A percentile compares a stretch with the other conserved stretches of the same genome.
Evolutionary conservation across 495 filamentous ascomycete species (phyloP).

Genomic region (Collariella sp.): DNA sequence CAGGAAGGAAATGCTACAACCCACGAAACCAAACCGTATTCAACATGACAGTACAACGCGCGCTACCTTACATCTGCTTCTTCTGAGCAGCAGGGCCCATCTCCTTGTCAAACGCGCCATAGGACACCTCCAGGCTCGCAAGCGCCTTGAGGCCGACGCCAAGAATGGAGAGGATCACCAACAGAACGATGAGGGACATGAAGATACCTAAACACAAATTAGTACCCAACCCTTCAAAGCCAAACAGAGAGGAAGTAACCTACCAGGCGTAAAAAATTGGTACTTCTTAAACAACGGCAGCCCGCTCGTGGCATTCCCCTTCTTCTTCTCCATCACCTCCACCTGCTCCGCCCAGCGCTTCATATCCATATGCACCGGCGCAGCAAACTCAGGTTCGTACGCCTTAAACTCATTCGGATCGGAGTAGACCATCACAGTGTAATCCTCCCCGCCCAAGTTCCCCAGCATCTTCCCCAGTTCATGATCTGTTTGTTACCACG

Average conservation of each 20-base stretch:
- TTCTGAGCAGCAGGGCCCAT: slow-evolving; percentile 79
- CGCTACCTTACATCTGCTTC: slow-evolving; percentile 54
- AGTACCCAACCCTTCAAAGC: background rate
- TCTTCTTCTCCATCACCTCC: slow-evolving; percentile 9
- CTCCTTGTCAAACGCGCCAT: slow-evolving; percentile 94
- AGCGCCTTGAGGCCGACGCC: slow-evolving; percentile 69
- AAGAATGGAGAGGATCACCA: slow-evolving; percentile 66
- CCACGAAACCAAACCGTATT: background rate
- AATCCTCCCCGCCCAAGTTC: slow-evolving; percentile 28
- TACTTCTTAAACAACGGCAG: slow-evolving; percentile 81
- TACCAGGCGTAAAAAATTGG: slow-evolving; percentile 72
- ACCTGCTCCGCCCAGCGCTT: slow-evolving; percentile 31
- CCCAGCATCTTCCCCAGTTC: slow-evolving; percentile 33
- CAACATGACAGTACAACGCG: background rate
- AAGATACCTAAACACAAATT: slow-evolving; percentile 47
- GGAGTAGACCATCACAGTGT: slow-evolving; percentile 41
- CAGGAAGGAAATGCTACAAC: slow-evolving; percentile 13
- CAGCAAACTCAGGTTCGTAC: slow-evolving; percentile 41
- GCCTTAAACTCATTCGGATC: slow-evolving; percentile 32
- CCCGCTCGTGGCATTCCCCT: slow-evolving; percentile 19
- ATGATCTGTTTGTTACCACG: slow-evolving; percentile 25
- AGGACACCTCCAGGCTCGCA: slow-evolving; percentile 73
- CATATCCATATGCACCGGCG: slow-evolving; percentile 39
- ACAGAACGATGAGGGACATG: slow-evolving; percentile 55
- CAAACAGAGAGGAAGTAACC: background rate